Evolutionary conservation across 345 rosid species (phyloP), one percentile per base, ranked within the genome.

Genomic region (Limnanthes douglasii): DNA sequence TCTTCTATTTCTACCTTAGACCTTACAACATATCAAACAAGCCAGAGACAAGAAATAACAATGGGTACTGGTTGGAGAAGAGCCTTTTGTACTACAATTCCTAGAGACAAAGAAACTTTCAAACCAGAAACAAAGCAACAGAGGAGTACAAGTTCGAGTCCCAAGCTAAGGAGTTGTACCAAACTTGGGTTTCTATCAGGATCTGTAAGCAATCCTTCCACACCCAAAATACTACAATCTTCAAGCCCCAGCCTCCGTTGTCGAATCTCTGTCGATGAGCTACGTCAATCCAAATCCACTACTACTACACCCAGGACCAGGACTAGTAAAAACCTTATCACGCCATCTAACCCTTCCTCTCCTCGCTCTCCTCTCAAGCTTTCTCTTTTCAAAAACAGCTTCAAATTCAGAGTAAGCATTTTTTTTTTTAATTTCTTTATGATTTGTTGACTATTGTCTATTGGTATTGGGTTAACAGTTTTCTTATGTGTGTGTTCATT

Each of bases 1-100:
- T 38, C 36, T 39, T 34, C 2, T 21, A 21, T 6, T 37, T 28
- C 27, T 28, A 18, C 1, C 11, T 8, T 1, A 16, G 22, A 4
- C 17, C 18, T 15, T 17, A 28, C 21, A 15, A 15, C 9, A 2
- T n/a, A n/a, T n/a, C n/a, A n/a, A n/a, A n/a, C n/a, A 19, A 25
- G 19, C n/a, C 6, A 31, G 37, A 9, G 11, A 17, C 19, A 34
- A 5, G 10, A 17, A 14, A 4, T 33, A 5, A 47, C 41, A 29
- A 86, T 82, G 97, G 93, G 88, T 31, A 82, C 94, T 9, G 85
- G 97, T 32, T 86, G 94, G 97, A 78, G 97, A 51, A 73, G 82
- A 64, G 97, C 97, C 11, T 86, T 86, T 53, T 86, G 97, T 67
- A 82, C 88, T 3, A 66, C 86, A 9, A 61, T 73, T 12, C 69